Evolutionary conservation across 2,329 filamentous ascomycete species (phyloP), one percentile per base, ranked within the genome.

Genomic region (Biscogniauxia sp.): DNA sequence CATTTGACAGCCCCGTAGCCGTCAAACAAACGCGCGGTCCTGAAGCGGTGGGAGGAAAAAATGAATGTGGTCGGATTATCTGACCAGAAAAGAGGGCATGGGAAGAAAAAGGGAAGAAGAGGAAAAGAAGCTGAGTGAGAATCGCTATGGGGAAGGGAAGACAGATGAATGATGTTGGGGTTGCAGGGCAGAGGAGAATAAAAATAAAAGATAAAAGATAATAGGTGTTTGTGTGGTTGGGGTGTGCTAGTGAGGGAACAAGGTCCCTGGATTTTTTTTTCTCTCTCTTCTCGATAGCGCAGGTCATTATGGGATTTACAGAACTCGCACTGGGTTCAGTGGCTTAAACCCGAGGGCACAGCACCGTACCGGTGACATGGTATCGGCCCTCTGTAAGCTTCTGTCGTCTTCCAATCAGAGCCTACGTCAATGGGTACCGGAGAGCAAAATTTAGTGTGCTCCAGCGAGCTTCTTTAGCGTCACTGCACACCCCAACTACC

Each of bases 1-100:
- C 93, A 97, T 97, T 92, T 94, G 92, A 96, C 92, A 93, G 92
- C 89, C 76, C 68, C 69, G 64, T 74, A 80, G 88, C 88, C 91
- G 91, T 84, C 92, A 95, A 96, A 89, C 83, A 92, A 96, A 88
- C 92, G 92, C 92, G 92, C 92, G 78, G 77, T 72, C 69, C 70
- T 67, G 67, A 64, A 62, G 37, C 2, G 37, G 37, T 37, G 9
- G 37, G 37, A 17, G 2, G 37, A 45, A 6, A 54, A 62, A 59
- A 55, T 55, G 54, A 64, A 66, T 70, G 58, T 45, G 37, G 37
- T n/a, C 37, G 37, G 7, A 17, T n/a, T 45, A 45, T 11, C 15
- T 45, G 37, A 45, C 37, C 37, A 45, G 37, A 45, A 45, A 11
- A 45, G 17, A 45, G 13, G 13, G 37, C 55, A 63, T 51, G 51